phyloP scores from a whole-genome alignment of 176 grass and related monocot species.

The Typha latifolia region DNA sequence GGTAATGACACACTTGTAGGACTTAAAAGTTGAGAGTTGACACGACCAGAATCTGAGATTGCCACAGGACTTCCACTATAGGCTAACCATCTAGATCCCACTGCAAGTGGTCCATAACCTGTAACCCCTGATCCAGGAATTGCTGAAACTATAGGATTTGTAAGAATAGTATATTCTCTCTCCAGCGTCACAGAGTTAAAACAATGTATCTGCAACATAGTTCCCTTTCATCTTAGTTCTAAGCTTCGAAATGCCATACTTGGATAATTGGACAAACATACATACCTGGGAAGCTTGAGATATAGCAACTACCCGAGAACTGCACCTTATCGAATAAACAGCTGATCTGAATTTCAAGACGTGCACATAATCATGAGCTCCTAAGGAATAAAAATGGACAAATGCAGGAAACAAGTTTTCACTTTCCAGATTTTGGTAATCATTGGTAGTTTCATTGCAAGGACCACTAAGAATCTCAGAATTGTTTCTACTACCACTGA shows the following conservation, averaged over 20 bases:
- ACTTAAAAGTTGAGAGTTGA: constrained; percentile 64
- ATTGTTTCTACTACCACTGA: constrained; percentile 36
- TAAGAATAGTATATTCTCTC: constrained; percentile 64
- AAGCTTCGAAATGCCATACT: not conserved
- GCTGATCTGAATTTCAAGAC: constrained; percentile 63
- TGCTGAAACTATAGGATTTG: constrained; percentile 44
- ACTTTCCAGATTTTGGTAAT: constrained; percentile 29
- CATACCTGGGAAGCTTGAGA: constrained; percentile 80
- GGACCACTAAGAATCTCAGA: constrained; percentile 27
- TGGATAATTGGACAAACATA: not conserved
- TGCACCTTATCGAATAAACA: constrained; percentile 78
- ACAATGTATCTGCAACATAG: constrained; percentile 80
- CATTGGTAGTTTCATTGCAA: constrained; percentile 42
- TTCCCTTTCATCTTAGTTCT: not conserved
- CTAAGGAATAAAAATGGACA: constrained; percentile 81
- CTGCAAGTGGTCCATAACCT: constrained; percentile 73
- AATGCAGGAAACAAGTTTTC: constrained; percentile 33
- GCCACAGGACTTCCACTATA: constrained; percentile 58
- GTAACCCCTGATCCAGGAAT: constrained; percentile 24
- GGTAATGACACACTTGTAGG: constrained; percentile 19
- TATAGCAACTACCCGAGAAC: constrained; percentile 67
- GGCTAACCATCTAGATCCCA: constrained; percentile 85
- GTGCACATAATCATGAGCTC: constrained; percentile 63
- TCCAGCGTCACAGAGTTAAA: constrained; percentile 71
- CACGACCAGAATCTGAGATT: constrained; percentile 46